phyloP scores from a whole-genome alignment of 2,329 filamentous ascomycete species.

The Cercospora sp. region DNA sequence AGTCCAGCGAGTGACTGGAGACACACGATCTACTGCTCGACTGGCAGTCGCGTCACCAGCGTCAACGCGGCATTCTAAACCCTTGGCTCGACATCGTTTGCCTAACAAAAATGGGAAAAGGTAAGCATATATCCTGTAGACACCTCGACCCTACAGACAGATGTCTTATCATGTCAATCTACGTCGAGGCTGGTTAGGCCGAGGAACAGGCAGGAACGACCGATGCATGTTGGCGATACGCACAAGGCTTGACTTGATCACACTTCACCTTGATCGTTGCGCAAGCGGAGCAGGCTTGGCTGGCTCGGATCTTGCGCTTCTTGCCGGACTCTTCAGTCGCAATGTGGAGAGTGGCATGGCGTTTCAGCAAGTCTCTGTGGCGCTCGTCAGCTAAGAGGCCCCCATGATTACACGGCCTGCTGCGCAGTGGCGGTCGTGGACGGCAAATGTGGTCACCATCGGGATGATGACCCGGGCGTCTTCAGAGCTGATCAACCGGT shows the following conservation, averaged over 20 bases:
- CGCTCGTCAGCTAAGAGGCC: neutral
- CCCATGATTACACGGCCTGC: neutral
- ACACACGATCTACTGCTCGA: conserved; percentile 5
- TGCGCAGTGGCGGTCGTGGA: neutral
- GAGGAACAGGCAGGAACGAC: neutral
- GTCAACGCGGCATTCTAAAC: conserved; percentile 25
- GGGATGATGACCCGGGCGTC: neutral
- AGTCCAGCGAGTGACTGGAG: conserved; percentile 14
- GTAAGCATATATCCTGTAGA: neutral
- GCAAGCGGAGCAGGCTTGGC: conserved; percentile 26
- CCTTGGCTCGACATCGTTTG: conserved; percentile 25
- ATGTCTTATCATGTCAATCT: neutral
- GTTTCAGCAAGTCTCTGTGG: conserved; percentile 25
- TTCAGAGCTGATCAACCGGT: neutral
- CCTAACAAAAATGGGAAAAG: neutral
- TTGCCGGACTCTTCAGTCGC: conserved; percentile 25
- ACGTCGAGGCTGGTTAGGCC: neutral
- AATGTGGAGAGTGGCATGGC: conserved; percentile 25
- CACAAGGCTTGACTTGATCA: conserved; percentile 28
- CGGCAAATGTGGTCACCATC: neutral
- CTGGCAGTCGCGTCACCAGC: neutral
- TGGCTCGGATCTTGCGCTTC: conserved; percentile 28
- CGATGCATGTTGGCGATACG: neutral
- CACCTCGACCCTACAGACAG: neutral
- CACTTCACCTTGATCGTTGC: conserved; percentile 29